phyloP scores from a whole-genome alignment of 306 rosid genomes.

The Acmispon strigosus region DNA sequence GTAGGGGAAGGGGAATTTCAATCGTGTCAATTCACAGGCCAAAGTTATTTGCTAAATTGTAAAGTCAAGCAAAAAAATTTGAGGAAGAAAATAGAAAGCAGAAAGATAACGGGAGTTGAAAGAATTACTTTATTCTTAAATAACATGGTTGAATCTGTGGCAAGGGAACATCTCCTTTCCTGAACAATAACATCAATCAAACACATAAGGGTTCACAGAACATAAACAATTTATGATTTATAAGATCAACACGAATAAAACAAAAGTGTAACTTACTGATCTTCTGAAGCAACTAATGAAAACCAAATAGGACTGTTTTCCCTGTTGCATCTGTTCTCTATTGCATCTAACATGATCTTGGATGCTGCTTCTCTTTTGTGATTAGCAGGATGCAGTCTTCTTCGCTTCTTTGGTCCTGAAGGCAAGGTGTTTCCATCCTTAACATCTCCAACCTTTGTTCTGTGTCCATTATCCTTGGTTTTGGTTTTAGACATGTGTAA shows the following conservation, averaged over 20 bases:
- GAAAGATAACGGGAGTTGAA: conserved; percentile 10
- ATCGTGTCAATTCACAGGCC: conserved; percentile 3
- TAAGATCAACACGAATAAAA: neutral
- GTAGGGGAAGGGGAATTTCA: neutral
- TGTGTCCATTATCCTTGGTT: conserved; percentile 56
- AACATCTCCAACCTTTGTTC: conserved; percentile 45
- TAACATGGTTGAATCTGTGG: conserved; percentile 86
- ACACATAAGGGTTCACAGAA: conserved; percentile 4
- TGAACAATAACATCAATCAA: conserved; percentile 30
- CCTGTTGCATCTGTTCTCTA: conserved; percentile 39
- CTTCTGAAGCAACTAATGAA: conserved; percentile 86
- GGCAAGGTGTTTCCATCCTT: conserved; percentile 40
- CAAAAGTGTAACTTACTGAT: conserved; percentile 44
- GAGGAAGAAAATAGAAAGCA: neutral
- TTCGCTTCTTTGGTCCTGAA: conserved; percentile 56
- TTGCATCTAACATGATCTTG: conserved; percentile 51
- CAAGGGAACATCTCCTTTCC: conserved; percentile 85
- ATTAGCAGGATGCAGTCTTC: conserved; percentile 52
- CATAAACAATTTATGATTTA: neutral
- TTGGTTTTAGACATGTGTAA: conserved; percentile 44
- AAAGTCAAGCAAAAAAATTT: neutral
- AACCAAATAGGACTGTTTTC: conserved; percentile 83
- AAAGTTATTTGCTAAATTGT: neutral
- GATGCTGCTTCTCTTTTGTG: conserved; percentile 54
- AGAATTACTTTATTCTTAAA: conserved; percentile 76